Evolutionary conservation across 768 basidiomycete species (phyloP), one percentile per base, ranked within the genome.

Genomic region (Mycena rosella): DNA sequence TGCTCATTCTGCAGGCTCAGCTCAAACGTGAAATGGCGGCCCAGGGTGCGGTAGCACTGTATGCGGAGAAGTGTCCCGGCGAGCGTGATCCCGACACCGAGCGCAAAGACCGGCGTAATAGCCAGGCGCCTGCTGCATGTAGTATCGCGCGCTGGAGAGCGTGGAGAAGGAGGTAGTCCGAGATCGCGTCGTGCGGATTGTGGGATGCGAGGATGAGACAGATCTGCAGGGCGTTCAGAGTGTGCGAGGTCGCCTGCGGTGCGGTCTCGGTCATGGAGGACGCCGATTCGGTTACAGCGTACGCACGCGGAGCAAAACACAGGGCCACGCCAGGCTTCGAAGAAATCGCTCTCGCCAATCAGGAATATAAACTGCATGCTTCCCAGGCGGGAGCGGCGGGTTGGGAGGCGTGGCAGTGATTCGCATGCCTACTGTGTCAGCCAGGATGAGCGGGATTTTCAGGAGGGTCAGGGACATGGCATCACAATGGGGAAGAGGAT

Each of bases 381-480:
- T 71, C 20, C 67, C 73, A 17, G 56, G 48, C 1, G 76, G 71
- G 1, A 63, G 55, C 2, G 76, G 73, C n/a, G 72, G 73, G 40
- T 82, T 82, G 3, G 76, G 83, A 2, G 82, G 80, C 34, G 76
- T 81, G 44, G 77, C 77, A n/a, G 77, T 77, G 44, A 81, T 66
- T 45, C 75, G 76, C 78, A 84, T 83, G 59, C 77, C 77, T 45
- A 82, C 38, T 14, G 78, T 80, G 22, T 81, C 75, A 9, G 74
- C 47, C 27, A 83, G 63, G 30, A 79, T 73, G 67, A 84, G 70
- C 5, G 81, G 82, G 13, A 83, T 67, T 44, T 80, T 82, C 49
- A 77, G 42, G 62, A 81, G 72, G 36, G 74, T n/a, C n/a, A n/a
- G n/a, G n/a, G n/a, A n/a, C n/a, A n/a, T n/a, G n/a, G n/a, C n/a